phyloP scores from a whole-genome alignment of 305 asterid genomes.

The Vinca major region DNA sequence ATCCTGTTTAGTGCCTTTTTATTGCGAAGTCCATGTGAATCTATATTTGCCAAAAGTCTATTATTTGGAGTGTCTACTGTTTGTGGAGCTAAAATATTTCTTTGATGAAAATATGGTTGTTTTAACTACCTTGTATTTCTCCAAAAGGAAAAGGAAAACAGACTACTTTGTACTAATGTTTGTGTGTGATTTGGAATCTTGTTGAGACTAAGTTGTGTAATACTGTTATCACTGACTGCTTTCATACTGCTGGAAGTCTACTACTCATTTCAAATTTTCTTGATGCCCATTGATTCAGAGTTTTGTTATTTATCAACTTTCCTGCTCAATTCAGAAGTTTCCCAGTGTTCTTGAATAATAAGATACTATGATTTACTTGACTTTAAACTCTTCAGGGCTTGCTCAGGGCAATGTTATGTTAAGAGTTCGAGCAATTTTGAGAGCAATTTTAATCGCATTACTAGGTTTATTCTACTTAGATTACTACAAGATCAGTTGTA shows the following conservation, averaged over 20 bases:
- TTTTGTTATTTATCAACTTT: too few species aligned
- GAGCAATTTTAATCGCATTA: too few species aligned
- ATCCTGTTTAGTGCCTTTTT: constrained; percentile 1
- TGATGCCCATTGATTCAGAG: too few species aligned
- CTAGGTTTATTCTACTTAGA: too few species aligned
- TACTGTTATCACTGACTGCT: neutral
- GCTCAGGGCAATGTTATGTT: too few species aligned
- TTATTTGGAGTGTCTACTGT: constrained; percentile 7
- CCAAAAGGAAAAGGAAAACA: constrained; percentile 1
- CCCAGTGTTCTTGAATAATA: too few species aligned
- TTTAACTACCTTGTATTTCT: constrained; percentile 1
- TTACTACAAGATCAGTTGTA: too few species aligned
- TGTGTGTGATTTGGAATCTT: constrained; percentile 11
- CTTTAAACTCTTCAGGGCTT: neutral
- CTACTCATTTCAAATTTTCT: too few species aligned
- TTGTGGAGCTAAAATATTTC: neutral
- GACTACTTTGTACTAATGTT: neutral
- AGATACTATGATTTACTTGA: too few species aligned
- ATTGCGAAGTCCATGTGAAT: constrained; percentile 8
- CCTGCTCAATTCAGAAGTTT: too few species aligned
- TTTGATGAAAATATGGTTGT: neutral
- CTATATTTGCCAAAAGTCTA: constrained; percentile 6
- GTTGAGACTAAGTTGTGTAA: constrained; percentile 6
- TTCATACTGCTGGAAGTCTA: neutral
- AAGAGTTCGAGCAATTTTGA: too few species aligned